Conservation (phyloP, 2,329 filamentous ascomycete species). For the Fusarium haematococcum region DNA sequence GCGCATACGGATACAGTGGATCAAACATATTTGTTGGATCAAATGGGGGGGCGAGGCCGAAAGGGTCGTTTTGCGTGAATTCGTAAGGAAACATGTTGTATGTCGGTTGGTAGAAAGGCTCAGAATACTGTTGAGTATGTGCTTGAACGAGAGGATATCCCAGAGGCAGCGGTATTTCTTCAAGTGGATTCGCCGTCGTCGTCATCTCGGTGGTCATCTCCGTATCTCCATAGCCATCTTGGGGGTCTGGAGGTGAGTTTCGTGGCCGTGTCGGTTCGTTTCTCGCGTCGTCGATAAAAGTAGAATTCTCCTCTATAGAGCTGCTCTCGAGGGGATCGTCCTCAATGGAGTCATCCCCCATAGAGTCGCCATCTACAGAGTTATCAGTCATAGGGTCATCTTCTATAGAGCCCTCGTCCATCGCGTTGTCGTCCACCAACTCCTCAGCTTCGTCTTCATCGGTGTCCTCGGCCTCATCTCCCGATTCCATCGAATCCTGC, state of each 20-base stretch:
- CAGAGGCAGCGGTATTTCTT: neutral
- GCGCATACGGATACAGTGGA: neutral
- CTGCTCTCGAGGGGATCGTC: neutral
- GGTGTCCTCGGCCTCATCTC: neutral
- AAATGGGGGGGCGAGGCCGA: neutral
- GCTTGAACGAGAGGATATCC: neutral
- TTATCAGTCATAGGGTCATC: neutral
- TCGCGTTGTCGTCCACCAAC: neutral
- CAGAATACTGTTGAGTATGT: neutral
- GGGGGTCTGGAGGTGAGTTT: neutral
- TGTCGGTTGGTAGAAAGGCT: neutral
- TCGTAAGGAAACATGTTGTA: neutral
- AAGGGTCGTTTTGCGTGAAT: neutral
- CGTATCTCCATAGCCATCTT: neutral
- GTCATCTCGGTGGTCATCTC: neutral
- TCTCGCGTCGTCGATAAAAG: neutral
- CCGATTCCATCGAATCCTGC: neutral
- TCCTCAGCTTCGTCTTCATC: neutral
- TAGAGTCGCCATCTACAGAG: neutral
- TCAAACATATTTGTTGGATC: neutral
- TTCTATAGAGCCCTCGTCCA: neutral
- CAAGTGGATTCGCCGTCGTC: neutral
- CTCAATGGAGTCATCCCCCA: neutral
- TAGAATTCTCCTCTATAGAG: neutral
- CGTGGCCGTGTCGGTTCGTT: neutral